Evolutionary conservation across 768 basidiomycete species (phyloP), one percentile per base, ranked within the genome.

Genomic region (Cystofilobasidium macerans): DNA sequence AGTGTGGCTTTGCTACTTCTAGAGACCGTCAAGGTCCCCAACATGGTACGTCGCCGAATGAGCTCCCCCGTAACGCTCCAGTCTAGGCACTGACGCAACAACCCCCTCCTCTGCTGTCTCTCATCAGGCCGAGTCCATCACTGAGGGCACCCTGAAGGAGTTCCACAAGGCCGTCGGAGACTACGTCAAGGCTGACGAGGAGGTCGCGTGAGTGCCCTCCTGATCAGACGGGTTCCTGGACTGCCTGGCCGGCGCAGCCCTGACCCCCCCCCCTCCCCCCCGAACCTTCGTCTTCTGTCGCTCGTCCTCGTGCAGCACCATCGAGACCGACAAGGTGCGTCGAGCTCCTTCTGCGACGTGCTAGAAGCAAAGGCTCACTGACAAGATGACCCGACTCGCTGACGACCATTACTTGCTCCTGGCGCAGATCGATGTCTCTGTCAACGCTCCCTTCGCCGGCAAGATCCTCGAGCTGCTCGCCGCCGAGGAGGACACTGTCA

Each of bases 271-370:
- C n/a, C n/a, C n/a, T n/a, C n/a, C n/a, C n/a, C n/a, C n/a, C n/a
- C 36, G 14, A 18, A 26, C 33, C 13, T 36, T 35, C 24, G 11
- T 53, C 26, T 2, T 3, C 12, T 12, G 14, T 45, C 40, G 36
- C 22, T 42, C 28, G n/a, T n/a, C 12, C 53, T 43, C 35, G 6
- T 45, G 30, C 32, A 65, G 64, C 20, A 94, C 91, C 53, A 97
- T 98, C 70, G 94, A 98, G 79, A 99, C 94, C 11, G 94, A 99
- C 81, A 97, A 98, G 86, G 94, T 89, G 68, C 64, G 79, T 71
- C 66, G 48, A 47, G 20, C 45, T 47, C 6, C 45, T 12, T n/a
- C n/a, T n/a, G n/a, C n/a, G n/a, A n/a, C n/a, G n/a, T n/a, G n/a
- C n/a, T n/a, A n/a, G n/a, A n/a, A n/a, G n/a, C n/a, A n/a, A n/a